Base-by-base conservation (phyloP, 306 rosid species). In the Castanospermum australe region DNA sequence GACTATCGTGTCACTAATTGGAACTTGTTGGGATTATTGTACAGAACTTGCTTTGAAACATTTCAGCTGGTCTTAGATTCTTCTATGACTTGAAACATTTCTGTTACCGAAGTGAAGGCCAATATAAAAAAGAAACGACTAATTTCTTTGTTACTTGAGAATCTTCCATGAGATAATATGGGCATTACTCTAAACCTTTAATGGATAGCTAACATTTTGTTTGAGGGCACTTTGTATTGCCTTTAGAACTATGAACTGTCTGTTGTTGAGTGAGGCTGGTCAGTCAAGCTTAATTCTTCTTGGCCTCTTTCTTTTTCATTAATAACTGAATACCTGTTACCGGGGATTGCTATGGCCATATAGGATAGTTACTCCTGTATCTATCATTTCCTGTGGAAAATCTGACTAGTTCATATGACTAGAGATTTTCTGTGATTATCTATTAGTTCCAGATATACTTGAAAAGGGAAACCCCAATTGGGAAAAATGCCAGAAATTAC, bases 21-120 rank as follows among this genome's bases (percentile, higher is more conserved):
- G 67, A 54, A 77, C 82, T 17, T 18, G 12, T 51, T 36, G 57
- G 30, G 63, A 7, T 52, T 42, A 13, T 54, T 67, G 68, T 52
- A 42, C 67, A 22, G 44, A 77, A 65, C 76, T 33, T 68, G 48
- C 57, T 59, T 75, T 45, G 28, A 22, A 35, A 9, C 55, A 66
- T 39, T 9, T 32, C 13, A 21, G 59, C 68, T 67, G 44, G 57
- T 41, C 67, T 45, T 36, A 9, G 60, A 30, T 69, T 45, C 59
- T 51, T 25, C 11, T 2, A 10, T 22, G 1, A 14, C 11, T 17
- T n/a, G 14, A 32, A 36, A 18, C 56, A 64, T 12, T 17, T 17
- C 11, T 50, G 10, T 50, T 50, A 50, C 20, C 6, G 56, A 50
- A 17, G 56, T 17, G 56, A 50, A 17, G 56, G 11, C 24, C 24